Evolutionary conservation across 169 alveolate genomes (phyloP), one percentile per base, ranked within the genome.

Genomic region (Plasmodium adleri): DNA sequence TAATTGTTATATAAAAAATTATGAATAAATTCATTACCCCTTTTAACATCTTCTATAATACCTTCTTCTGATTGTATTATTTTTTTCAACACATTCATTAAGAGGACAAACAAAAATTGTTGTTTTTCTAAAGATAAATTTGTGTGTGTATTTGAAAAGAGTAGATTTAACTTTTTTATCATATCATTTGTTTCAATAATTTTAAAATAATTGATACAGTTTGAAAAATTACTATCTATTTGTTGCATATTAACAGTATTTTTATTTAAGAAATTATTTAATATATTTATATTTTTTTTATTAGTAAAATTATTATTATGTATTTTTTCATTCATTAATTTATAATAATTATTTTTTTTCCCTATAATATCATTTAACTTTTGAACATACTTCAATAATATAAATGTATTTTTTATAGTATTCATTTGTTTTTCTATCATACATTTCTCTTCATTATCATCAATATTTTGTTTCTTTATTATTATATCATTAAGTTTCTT

Each of bases 381-480:
- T 47, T 80, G 90, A 17, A 80, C 72, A 80, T 80, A 56, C 17
- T 68, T 80, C 15, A 80, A 24, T 60, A 80, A 80, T 52, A 20
- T 49, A 68, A 68, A 80, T 54, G 90, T 80, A 15, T 80, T 80
- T 28, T 67, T 80, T 68, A 80, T 56, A 20, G 73, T 80, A 12
- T 80, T 59, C 7, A 80, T 80, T 67, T 80, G 85, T 24, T 68
- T 80, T 67, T 56, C 70, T 80, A 80, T 67, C 4, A 80, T 72
- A 43, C 59, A 32, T 67, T 80, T 80, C 24, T 80, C 85, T 47
- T 80, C 90, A 54, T 80, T 80, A 80, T 80, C 83, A 58, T 80
- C 90, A 54, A 80, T 80, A 45, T 68, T 80, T 80, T 80, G 90
- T 62, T 80, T 80, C 43, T 73, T 52, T 80, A 80, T 52, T 49